phyloP scores from a whole-genome alignment of 352 stramenopile genomes.

The Pythium chondricola region DNA sequence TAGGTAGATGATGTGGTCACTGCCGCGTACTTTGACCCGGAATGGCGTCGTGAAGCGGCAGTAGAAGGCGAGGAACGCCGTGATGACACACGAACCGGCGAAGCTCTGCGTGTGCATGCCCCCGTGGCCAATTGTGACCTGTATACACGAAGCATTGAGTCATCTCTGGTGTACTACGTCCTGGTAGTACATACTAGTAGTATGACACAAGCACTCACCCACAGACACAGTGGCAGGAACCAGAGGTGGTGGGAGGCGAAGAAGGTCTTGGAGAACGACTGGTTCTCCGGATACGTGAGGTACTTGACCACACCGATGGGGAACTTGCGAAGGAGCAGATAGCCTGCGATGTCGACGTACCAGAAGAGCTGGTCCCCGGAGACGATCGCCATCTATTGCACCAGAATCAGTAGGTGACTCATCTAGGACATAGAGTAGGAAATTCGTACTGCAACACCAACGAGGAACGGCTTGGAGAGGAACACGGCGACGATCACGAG shows the following conservation, averaged over 20 bases:
- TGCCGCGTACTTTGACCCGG: conserved; percentile 47
- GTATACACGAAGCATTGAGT: neutral
- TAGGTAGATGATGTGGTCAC: conserved; percentile 67
- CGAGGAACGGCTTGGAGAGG: conserved; percentile 75
- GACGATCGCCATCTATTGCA: conserved; percentile 88
- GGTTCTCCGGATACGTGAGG: conserved; percentile 78
- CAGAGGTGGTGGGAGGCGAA: conserved; percentile 81
- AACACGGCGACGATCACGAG: conserved; percentile 62
- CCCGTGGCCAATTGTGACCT: conserved; percentile 59
- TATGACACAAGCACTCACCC: too few relatives aligned
- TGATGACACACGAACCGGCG: conserved; percentile 42
- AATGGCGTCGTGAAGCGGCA: conserved; percentile 61
- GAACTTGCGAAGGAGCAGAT: conserved; percentile 77
- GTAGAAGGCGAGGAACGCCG: conserved; percentile 52
- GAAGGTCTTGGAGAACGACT: conserved; percentile 74
- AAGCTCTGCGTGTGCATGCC: conserved; percentile 78
- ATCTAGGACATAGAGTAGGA: neutral
- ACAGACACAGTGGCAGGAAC: conserved; percentile 79
- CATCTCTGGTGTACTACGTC: neutral
- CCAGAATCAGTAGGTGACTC: neutral
- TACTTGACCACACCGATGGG: conserved; percentile 88
- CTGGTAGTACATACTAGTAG: conserved; percentile 4
- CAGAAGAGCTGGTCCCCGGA: conserved; percentile 91
- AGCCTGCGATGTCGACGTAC: conserved; percentile 84
- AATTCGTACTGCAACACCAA: conserved; percentile 61